A percentile compares a stretch with the other conserved stretches of the same genome.
Conservation (phyloP, 306 rosid genomes). For the Pyrus bretschneideri region DNA sequence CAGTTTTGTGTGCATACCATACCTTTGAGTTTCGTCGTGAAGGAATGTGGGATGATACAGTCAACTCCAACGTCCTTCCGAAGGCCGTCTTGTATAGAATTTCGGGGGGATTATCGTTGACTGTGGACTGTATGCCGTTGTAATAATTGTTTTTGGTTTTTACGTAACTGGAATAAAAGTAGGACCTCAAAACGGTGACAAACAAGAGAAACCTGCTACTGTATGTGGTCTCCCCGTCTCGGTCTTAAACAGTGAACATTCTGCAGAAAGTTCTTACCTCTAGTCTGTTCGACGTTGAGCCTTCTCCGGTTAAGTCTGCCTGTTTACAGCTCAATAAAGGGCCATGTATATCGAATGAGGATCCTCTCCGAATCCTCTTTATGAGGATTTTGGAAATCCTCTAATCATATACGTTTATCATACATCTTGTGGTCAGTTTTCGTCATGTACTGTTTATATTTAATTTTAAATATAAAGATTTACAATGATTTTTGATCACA, state of each 20-base stretch:
- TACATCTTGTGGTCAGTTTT: too few relatives aligned
- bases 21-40: conserved; percentile 10
- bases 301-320: neutral
- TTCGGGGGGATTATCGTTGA: neutral
- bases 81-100: conserved; percentile 49
- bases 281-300: neutral
- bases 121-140: neutral
- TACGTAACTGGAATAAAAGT: neutral
- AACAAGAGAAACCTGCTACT: neutral
- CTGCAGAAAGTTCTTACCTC: neutral
- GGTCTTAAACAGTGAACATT: neutral
- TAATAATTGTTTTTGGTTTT: neutral
- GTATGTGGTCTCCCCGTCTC: neutral
- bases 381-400: too few relatives aligned
- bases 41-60: conserved; percentile 19
- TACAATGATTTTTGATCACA: too few relatives aligned
- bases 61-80: conserved; percentile 24
- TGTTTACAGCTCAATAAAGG: neutral
- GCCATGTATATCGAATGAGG: too few relatives aligned
- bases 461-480: too few relatives aligned
- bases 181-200: neutral
- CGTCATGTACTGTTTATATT: too few relatives aligned
- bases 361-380: too few relatives aligned
- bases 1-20: conserved; percentile 25
- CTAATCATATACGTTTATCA: accelerated